A percentile compares a stretch with the other conserved stretches of the same genome.
These are phyloP conservation scores for Gaeumannomyces sp. DNA, from an alignment of 2,329 filamentous ascomycete genomes.

Conservation along the genomic window DNA sequence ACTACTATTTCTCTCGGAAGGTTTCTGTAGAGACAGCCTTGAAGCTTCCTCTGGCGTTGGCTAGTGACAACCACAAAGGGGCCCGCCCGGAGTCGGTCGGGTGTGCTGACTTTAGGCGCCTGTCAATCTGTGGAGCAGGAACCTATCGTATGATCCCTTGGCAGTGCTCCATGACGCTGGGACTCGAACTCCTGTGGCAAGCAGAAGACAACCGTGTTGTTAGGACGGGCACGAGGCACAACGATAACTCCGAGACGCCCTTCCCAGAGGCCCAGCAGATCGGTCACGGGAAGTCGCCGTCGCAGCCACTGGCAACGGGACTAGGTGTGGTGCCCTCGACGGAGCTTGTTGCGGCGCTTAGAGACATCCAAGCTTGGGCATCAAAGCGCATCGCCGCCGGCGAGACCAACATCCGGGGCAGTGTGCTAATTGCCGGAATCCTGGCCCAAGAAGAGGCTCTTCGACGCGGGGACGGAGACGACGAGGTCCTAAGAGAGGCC, in stretches of 20 bases:
- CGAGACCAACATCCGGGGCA: constrained; percentile 19
- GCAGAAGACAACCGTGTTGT: constrained; percentile 33
- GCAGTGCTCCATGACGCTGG: constrained; percentile 35
- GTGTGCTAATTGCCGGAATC: constrained; percentile 13
- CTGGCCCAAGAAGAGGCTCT: constrained; percentile 16
- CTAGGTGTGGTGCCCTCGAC: constrained; percentile 21
- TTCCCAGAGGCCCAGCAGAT: neutral
- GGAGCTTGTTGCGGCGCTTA: constrained; percentile 2
- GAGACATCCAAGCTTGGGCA: neutral
- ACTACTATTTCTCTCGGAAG: constrained; percentile 48
- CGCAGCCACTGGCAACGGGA: constrained; percentile 15
- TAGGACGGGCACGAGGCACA: constrained; percentile 16
- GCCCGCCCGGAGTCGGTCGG: constrained; percentile 16
- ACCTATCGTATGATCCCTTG: constrained; percentile 35
- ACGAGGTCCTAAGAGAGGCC: constrained; percentile 2
- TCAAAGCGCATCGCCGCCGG: constrained; percentile 14
- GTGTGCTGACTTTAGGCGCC: constrained; percentile 29
- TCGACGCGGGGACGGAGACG: constrained; percentile 8
- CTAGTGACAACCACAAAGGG: neutral
- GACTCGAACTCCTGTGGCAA: constrained; percentile 39
- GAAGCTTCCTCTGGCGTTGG: constrained; percentile 23
- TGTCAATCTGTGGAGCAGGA: constrained; percentile 34
- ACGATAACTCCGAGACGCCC: neutral
- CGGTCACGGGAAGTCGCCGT: neutral
- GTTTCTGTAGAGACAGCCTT: constrained; percentile 36